Evolutionary conservation across 2,329 filamentous ascomycete genomes (phyloP).

Genomic region (Aaosphaeria pasadenensis): DNA sequence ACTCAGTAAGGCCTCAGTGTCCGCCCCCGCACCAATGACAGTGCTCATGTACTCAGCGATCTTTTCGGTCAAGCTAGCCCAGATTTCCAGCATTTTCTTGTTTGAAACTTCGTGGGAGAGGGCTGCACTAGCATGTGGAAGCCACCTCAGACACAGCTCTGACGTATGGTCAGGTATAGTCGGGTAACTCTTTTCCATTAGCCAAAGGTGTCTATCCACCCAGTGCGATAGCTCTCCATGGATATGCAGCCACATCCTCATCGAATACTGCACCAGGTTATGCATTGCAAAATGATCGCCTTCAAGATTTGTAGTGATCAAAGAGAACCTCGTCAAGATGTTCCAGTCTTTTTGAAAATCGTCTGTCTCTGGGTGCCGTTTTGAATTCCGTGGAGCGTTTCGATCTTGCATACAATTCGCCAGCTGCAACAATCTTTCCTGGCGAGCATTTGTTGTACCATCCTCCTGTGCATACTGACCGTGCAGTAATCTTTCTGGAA

Average conservation of each 20-base stretch:
- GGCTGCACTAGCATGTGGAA: no score
- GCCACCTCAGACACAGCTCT: no score
- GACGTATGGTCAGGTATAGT: neutral
- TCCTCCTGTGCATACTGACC: conserved; percentile 6
- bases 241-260: conserved; percentile 8
- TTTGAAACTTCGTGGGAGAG: no score
- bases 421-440: neutral
- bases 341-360: conserved; percentile 17
- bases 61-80: no score
- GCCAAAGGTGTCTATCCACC: conserved; percentile 17
- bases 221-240: conserved; percentile 21
- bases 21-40: no score
- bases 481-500: conserved; percentile 18
- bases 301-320: conserved; percentile 7
- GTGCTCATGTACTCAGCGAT: no score
- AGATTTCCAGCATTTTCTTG: no score
- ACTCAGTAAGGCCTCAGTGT: no score
- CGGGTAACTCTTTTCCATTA: conserved; percentile 4
- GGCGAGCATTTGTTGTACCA: neutral
- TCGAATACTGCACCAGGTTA: conserved; percentile 15
- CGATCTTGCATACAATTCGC: neutral
- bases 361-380: neutral
- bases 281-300: conserved; percentile 15
- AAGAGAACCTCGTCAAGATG: conserved; percentile 10
- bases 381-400: neutral